Evolutionary conservation across 768 basidiomycete species (phyloP).

Genomic region (Macrolepiota albuminosa): DNA sequence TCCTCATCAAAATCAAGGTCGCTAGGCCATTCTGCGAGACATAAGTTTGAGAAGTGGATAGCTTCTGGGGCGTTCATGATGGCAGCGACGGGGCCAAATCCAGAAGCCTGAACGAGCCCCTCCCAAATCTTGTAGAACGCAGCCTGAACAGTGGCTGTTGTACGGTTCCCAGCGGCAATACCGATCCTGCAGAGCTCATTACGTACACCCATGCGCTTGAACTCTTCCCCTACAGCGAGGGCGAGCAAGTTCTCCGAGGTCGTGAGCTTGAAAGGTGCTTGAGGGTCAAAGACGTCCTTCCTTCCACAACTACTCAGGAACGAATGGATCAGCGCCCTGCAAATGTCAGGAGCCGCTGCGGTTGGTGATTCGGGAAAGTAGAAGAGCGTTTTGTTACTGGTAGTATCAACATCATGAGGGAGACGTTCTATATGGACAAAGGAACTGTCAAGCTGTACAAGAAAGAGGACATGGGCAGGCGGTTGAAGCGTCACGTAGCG

Average conservation of each 20-base stretch:
- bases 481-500: conserved; percentile 31
- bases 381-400: conserved; percentile 10
- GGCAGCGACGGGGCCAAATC: conserved; percentile 1
- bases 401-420: not conserved
- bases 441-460: conserved; percentile 23
- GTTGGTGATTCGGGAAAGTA: conserved; percentile 28
- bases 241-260: conserved; percentile 23
- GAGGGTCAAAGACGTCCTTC: not conserved
- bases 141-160: not conserved
- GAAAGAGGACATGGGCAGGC: conserved; percentile 23
- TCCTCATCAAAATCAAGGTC: not conserved
- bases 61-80: conserved; percentile 4
- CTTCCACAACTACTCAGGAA: conserved; percentile 17
- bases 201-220: conserved; percentile 23
- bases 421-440: conserved; percentile 20
- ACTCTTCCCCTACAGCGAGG: conserved; percentile 20
- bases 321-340: conserved; percentile 23
- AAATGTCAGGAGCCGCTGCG: conserved; percentile 26
- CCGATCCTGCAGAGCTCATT: conserved; percentile 21
- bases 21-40: conserved; percentile 1
- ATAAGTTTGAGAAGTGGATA: conserved; percentile 5
- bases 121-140: conserved; percentile 10
- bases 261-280: conserved; percentile 21
- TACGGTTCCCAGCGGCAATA: conserved; percentile 6
- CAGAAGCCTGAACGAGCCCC: not conserved